Evolutionary conservation across 2,329 filamentous ascomycete genomes (phyloP).

Genomic region (Colletotrichum scovillei): DNA sequence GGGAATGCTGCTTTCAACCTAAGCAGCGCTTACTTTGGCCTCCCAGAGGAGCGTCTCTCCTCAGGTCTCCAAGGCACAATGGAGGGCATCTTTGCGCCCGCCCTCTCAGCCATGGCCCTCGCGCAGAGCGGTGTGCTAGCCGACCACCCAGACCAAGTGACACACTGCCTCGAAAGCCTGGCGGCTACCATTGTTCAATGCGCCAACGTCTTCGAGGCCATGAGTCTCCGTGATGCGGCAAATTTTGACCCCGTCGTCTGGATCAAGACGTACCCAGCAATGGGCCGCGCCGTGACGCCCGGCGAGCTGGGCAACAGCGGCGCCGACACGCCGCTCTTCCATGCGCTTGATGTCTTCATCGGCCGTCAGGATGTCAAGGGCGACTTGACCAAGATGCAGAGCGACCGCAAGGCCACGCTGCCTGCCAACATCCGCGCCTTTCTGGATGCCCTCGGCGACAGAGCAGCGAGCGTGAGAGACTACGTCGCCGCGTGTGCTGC

Average conservation of each 20-base stretch:
- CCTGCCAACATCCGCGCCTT: constrained; percentile 26
- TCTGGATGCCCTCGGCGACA: constrained; percentile 21
- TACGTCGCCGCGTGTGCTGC: constrained; percentile 10
- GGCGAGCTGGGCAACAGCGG: constrained; percentile 32
- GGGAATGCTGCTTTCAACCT: constrained; percentile 17
- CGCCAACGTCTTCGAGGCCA: constrained; percentile 23
- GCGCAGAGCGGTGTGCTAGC: constrained; percentile 26
- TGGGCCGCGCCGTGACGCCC: constrained; percentile 18
- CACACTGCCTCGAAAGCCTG: constrained; percentile 22
- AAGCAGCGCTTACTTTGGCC: constrained; percentile 23
- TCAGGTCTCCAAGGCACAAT: constrained; percentile 28
- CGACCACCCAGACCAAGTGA: constrained; percentile 18
- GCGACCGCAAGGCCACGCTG: constrained; percentile 21
- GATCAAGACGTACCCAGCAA: constrained; percentile 34
- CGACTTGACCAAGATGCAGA: constrained; percentile 27
- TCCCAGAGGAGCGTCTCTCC: constrained; percentile 26
- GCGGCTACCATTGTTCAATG: constrained; percentile 20
- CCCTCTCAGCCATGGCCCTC: constrained; percentile 24
- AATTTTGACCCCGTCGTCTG: constrained; percentile 29
- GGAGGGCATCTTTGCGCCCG: constrained; percentile 23
- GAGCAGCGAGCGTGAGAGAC: constrained; percentile 13
- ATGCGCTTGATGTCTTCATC: constrained; percentile 27
- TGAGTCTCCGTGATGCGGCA: constrained; percentile 26
- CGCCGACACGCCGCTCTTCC: constrained; percentile 27
- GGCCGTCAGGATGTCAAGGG: constrained; percentile 21